phyloP scores from a whole-genome alignment of 108 stramenopile species.

The Poteriospumella lacustris region DNA sequence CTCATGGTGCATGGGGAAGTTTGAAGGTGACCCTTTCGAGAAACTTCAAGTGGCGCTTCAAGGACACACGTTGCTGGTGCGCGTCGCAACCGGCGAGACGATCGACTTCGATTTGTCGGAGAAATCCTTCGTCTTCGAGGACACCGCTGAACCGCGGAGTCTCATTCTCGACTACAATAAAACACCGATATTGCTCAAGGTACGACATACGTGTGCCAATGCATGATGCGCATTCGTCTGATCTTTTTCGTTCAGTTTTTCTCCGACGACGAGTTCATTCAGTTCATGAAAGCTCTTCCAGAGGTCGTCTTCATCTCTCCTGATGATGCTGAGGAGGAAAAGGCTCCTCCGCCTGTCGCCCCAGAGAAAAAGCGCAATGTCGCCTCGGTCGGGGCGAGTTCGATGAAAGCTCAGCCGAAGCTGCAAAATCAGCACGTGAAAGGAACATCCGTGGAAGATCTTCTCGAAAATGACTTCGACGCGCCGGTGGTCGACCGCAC shows the following conservation, averaged over 20 bases:
- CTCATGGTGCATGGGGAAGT: background rate
- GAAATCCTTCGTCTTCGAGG: background rate
- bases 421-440: background rate
- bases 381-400: background rate
- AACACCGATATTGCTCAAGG: background rate
- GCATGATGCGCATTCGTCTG: background rate
- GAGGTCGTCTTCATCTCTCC: background rate
- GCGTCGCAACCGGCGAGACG: background rate
- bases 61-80: background rate
- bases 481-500: background rate
- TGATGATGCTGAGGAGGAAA: background rate
- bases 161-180: background rate
- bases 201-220: background rate
- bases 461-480: background rate
- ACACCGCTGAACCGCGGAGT: background rate
- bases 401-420: background rate
- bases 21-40: conserved; percentile 23
- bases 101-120: conserved; percentile 15
- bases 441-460: conserved; percentile 19
- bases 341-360: background rate
- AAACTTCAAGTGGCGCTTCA: background rate
- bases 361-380: background rate
- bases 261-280: background rate
- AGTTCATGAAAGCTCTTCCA: background rate
- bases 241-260: background rate